phyloP scores from a whole-genome alignment of 139 green algal genomes.

The Chlorella sp. region DNA sequence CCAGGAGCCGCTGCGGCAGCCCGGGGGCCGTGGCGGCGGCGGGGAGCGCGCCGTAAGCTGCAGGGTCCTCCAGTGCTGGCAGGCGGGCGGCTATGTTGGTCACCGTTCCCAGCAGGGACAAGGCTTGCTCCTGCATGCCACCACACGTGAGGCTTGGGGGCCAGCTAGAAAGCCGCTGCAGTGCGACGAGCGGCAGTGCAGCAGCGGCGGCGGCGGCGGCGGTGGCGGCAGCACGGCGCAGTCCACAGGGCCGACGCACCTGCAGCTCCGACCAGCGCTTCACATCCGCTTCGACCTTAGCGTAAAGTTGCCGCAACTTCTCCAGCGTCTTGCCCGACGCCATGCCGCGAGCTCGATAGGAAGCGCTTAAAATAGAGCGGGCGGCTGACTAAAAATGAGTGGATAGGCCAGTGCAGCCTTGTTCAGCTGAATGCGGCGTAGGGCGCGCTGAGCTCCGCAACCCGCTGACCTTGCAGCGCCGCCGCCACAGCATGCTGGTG shows the following conservation, averaged over 20 bases:
- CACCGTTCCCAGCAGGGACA: slow-evolving; percentile 39
- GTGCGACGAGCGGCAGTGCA: neutral
- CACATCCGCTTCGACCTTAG: slow-evolving; percentile 20
- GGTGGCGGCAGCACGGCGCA: too few species aligned
- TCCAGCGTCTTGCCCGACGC: slow-evolving; percentile 29
- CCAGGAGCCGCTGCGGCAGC: slow-evolving; percentile 33
- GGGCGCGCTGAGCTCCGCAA: too few species aligned
- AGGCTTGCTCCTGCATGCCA: slow-evolving; percentile 9
- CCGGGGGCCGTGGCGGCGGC: neutral
- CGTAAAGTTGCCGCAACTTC: slow-evolving; percentile 32
- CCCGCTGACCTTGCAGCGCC: too few species aligned
- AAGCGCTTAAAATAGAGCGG: neutral
- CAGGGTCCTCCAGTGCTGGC: slow-evolving; percentile 35
- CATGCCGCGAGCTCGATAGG: slow-evolving; percentile 1
- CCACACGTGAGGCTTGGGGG: neutral
- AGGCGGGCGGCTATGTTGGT: slow-evolving; percentile 25
- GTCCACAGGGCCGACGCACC: neutral
- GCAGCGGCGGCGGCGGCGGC: neutral
- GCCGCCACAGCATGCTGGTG: too few species aligned
- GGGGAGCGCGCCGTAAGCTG: slow-evolving; percentile 16
- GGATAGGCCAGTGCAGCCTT: too few species aligned
- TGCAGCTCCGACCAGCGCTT: slow-evolving; percentile 23
- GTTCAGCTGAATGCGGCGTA: too few species aligned
- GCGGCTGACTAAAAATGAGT: too few species aligned
- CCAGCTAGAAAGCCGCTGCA: neutral